Conservation (phyloP, 495 filamentous ascomycete species). For the Daldinia bambusicola region DNA sequence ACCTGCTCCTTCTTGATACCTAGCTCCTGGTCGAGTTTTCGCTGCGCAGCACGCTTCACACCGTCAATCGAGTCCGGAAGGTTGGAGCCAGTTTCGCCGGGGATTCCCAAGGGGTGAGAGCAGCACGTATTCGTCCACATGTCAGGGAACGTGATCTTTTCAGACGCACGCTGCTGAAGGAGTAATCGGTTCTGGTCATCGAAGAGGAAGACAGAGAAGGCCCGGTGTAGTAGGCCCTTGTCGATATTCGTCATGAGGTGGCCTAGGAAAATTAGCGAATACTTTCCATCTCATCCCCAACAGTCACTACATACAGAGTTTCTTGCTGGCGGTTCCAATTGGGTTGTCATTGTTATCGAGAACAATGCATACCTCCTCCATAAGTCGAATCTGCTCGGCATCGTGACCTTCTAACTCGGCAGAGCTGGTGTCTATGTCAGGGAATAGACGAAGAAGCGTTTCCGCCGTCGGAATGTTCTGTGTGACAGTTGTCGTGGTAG, state of each 20-base stretch:
- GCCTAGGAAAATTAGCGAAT: constrained; percentile 62
- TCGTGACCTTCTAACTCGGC: constrained; percentile 86
- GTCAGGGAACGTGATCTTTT: constrained; percentile 99
- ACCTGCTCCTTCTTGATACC: constrained; percentile 92
- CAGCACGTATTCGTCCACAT: constrained; percentile 99
- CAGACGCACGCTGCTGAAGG: constrained; percentile 91
- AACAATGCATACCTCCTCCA: constrained; percentile 99
- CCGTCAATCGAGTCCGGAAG: constrained; percentile 82
- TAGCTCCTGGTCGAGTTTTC: constrained; percentile 93
- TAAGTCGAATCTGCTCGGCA: constrained; percentile 95
- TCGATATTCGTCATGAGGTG: constrained; percentile 99
- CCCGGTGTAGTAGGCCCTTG: constrained; percentile 92
- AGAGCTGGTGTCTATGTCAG: constrained; percentile 92
- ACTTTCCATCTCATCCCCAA: background rate
- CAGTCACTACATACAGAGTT: constrained; percentile 75
- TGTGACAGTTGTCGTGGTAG: constrained; percentile 53
- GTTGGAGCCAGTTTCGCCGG: constrained; percentile 88
- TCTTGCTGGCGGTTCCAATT: constrained; percentile 98
- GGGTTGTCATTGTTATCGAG: constrained; percentile 90
- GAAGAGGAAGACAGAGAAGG: constrained; percentile 98
- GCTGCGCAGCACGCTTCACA: constrained; percentile 88
- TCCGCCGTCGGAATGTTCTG: constrained; percentile 77
- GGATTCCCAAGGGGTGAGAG: constrained; percentile 93
- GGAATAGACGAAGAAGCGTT: constrained; percentile 88
- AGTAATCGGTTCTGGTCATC: constrained; percentile 88